phyloP scores from a whole-genome alignment of 352 stramenopile species.

The Hyaloperonospora brassicae region DNA sequence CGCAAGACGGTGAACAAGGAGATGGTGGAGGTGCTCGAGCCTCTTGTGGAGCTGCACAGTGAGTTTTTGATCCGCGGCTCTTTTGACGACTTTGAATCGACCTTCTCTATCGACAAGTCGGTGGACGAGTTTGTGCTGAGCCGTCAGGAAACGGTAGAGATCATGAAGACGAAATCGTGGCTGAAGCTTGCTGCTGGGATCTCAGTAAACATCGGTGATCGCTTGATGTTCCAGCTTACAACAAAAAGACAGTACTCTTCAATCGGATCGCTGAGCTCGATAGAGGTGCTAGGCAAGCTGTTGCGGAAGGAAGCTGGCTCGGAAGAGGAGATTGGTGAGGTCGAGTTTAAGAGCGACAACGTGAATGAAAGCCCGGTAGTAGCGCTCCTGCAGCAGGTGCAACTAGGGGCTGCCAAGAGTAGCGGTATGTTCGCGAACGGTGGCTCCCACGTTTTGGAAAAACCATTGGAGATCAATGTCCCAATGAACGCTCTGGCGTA shows the following conservation, averaged over 20 bases:
- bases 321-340: conserved; percentile 25
- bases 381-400: conserved; percentile 34
- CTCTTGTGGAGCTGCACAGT: conserved; percentile 65
- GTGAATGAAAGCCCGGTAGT: conserved; percentile 45
- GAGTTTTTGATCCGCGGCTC: conserved; percentile 82
- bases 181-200: conserved; percentile 27
- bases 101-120: conserved; percentile 54
- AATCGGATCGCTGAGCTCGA: conserved; percentile 27
- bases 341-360: conserved; percentile 31
- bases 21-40: conserved; percentile 51
- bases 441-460: conserved; percentile 60
- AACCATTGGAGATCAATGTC: conserved; percentile 57
- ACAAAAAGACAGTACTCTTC: conserved; percentile 55
- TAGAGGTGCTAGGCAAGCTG: conserved; percentile 46
- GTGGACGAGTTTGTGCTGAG: conserved; percentile 34
- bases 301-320: conserved; percentile 33
- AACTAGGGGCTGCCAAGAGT: conserved; percentile 18
- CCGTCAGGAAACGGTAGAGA: conserved; percentile 38
- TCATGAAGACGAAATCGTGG: conserved; percentile 64
- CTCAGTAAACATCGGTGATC: conserved; percentile 35
- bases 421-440: conserved; percentile 38
- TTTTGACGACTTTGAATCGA: conserved; percentile 67
- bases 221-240: conserved; percentile 39
- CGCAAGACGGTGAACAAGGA: conserved; percentile 40
- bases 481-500: conserved; percentile 59